Base-by-base conservation (phyloP, 306 rosid genomes). In the Begonia fuchsioides region DNA sequence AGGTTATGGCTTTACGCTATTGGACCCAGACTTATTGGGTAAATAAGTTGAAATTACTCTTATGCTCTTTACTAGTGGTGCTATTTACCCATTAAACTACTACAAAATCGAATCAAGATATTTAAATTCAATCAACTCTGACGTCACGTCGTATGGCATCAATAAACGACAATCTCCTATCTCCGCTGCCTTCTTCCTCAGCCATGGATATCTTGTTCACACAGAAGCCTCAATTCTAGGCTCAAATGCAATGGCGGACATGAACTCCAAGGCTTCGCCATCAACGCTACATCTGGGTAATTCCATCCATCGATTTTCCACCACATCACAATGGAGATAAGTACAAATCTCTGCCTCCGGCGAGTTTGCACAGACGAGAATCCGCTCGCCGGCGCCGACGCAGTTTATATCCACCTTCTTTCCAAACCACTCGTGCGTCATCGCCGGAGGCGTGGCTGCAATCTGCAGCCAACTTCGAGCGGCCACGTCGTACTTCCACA, bases 351-450 rank as follows among this genome's bases (percentile, higher is more conserved):
- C 85, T 5, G 66, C 67, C 7, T 26, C 35, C 35, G 35, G 35
- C 0, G 87, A 90, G 70, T 78, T 90, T 68, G 81, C 65, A 76
- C 97, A 84, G 53, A 90, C 65, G 51, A 90, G 66, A 54, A 90
- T 72, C 64, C 50, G 70, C 13, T 71, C 64, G 10, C 93, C 88
- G 6, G 93, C 73, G 10, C 93, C 95, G 2, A 74, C 95, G 19
- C 97, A 90, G 78, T 90, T 90, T 17, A 90, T 76, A 59, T 90
- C 97, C 32, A 77, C 87, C 73, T 81, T 84, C 80, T 69, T 90
- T 45, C 93, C 93, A 32, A 68, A 79, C 97, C 97, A 90, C 43
- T 75, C 87, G 15, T 81, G 95, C 8, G 97, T 81, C 87, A 81
- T 74, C 12, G 95, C 77, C 1, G 84, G 82, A 19, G 95, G 93